Base-by-base conservation (phyloP, 352 stramenopile species). In the Phytopythium sindhum region DNA sequence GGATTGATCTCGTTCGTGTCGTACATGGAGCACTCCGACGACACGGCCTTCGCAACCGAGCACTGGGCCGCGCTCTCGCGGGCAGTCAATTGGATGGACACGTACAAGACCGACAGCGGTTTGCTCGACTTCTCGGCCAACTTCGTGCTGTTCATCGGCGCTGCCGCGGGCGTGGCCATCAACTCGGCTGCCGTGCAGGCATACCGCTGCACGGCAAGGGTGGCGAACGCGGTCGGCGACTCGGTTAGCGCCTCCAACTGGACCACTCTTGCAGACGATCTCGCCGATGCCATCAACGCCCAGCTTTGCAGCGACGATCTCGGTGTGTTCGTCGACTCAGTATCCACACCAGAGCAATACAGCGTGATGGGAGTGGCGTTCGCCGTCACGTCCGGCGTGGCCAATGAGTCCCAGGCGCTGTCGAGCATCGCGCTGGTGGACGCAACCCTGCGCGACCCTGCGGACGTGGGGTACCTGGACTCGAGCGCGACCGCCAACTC, bases 21-120 rank as follows among this genome's bases (percentile, higher is more conserved):
- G 6, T 75, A 72, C 57, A 75, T 72, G 68, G 68, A 75, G 24
- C 72, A 75, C 41, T 75, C 48, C 41, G 51, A 66, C n/a, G 57
- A 59, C 17, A 42, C 64, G 8, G 57, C 35, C 1, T 75, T 75
- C 37, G 59, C 64, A 15, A 15, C 63, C 44, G 58, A 59, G 5
- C 51, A 72, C 35, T 72, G 68, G 65, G 47, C 61, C 33, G 28
- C 62, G 17, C 65, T 75, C 23, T 63, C n/a, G 45, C 41, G 31
- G 7, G 35, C 67, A 2, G 60, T 67, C 21, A n/a, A 44, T 0
- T 74, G 68, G 64, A 56, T 74, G 23, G 35, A 53, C 5, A 44
- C 42, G 6, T 44, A 51, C 48, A 61, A 68, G 19, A 63, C n/a
- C 41, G 52, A 65, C 24, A 57, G 28, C 33, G 64, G 68, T 5